Evolutionary conservation across 306 rosid species (phyloP).

Genomic region (Phaseolus lunatus): DNA sequence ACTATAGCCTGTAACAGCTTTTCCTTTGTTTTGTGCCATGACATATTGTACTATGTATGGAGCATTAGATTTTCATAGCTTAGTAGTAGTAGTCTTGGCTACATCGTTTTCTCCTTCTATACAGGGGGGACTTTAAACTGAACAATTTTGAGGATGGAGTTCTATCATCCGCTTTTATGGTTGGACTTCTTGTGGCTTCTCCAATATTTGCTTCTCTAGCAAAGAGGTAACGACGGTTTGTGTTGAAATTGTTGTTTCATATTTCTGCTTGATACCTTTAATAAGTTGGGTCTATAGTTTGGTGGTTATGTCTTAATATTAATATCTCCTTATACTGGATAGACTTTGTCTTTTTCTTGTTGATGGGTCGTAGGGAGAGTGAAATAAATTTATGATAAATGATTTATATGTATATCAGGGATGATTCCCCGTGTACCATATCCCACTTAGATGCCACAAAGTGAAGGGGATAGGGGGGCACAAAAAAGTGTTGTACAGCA

Average conservation of each 20-base stretch:
- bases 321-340: constrained; percentile 16
- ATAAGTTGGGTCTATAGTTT: constrained; percentile 9
- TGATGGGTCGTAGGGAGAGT: neutral
- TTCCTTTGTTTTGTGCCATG: constrained; percentile 23
- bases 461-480: neutral
- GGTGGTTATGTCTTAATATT: constrained; percentile 16
- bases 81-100: neutral
- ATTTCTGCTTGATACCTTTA: neutral
- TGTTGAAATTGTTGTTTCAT: constrained; percentile 1
- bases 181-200: constrained; percentile 77
- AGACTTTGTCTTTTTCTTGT: constrained; percentile 14
- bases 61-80: constrained; percentile 6
- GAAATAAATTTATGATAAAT: too few species aligned
- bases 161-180: constrained; percentile 84
- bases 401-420: neutral
- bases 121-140: constrained; percentile 70
- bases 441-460: neutral
- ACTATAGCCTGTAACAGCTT: constrained; percentile 26
- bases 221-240: constrained; percentile 56
- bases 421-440: neutral
- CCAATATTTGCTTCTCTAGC: constrained; percentile 76
- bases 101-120: constrained; percentile 23
- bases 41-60: neutral
- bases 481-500: neutral
- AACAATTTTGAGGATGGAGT: constrained; percentile 76